These are phyloP conservation scores for Prunus mongolica DNA, from an alignment of 306 rosid genomes.

Conservation along the genomic window DNA sequence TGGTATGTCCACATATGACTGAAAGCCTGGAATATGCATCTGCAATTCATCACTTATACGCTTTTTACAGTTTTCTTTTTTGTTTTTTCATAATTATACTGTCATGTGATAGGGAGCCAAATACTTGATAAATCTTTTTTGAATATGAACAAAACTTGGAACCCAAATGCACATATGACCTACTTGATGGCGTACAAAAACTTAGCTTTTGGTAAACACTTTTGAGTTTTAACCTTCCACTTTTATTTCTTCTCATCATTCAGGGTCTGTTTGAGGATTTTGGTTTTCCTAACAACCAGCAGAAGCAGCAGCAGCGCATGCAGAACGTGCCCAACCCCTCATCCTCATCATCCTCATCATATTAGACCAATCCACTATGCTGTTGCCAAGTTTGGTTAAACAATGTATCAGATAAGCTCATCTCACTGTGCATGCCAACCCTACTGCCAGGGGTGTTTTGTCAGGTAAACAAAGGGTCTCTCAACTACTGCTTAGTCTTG, in stretches of 20 bases:
- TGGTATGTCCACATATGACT: constrained; percentile 43
- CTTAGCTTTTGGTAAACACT: not conserved
- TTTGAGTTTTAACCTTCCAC: not conserved
- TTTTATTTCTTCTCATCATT: constrained; percentile 12
- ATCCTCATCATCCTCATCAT: constrained; percentile 34
- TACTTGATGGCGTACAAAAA: not conserved
- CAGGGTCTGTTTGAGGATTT: constrained; percentile 77
- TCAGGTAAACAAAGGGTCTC: constrained; percentile 21
- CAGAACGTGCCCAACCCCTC: constrained; percentile 28
- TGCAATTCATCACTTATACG: not conserved
- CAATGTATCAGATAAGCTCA: constrained; percentile 27
- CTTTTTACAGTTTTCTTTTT: not conserved
- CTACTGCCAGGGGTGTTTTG: constrained; percentile 11
- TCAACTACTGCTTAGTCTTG: constrained; percentile 25
- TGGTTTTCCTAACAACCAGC: constrained; percentile 52
- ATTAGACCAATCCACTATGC: constrained; percentile 4
- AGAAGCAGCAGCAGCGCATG: constrained; percentile 15
- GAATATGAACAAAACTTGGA: not conserved
- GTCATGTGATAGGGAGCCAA: not conserved
- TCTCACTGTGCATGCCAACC: constrained; percentile 24
- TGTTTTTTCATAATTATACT: not conserved
- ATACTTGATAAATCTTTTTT: not conserved
- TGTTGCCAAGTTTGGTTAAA: constrained; percentile 28
- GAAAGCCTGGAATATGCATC: not conserved
- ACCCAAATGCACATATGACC: not conserved